Evolutionary conservation across 2,329 filamentous ascomycete genomes (phyloP).

Genomic region (Blastomyces parvus): DNA sequence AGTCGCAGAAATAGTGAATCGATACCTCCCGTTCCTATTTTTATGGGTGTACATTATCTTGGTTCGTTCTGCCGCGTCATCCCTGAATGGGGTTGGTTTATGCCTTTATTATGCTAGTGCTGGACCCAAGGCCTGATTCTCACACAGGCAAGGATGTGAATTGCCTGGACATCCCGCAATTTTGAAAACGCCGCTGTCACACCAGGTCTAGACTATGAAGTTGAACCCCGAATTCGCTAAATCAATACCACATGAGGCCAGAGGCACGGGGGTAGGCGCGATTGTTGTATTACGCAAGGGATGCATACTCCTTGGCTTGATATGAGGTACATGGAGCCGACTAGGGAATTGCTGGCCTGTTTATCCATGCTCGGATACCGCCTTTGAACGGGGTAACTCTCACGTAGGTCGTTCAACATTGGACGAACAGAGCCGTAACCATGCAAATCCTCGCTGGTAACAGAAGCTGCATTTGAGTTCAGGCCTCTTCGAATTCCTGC

Average conservation of each 20-base stretch:
- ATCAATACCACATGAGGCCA: neutral
- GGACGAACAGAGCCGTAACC: neutral
- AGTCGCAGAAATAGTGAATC: too few relatives aligned
- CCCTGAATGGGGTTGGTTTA: too few relatives aligned
- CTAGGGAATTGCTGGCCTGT: neutral
- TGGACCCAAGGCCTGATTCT: neutral
- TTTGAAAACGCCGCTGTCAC: neutral
- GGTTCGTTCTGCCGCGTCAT: too few relatives aligned
- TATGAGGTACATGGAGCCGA: neutral
- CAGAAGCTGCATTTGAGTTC: slow-evolving; percentile 9
- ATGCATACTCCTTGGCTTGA: neutral
- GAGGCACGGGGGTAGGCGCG: too few relatives aligned
- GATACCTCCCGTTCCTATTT: too few relatives aligned
- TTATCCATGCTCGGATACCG: neutral
- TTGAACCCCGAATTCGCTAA: neutral
- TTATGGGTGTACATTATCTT: too few relatives aligned
- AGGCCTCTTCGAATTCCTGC: slow-evolving; percentile 32
- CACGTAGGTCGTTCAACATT: neutral
- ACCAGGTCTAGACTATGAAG: neutral
- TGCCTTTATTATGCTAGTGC: neutral
- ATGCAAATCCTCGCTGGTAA: neutral
- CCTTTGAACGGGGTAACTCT: neutral
- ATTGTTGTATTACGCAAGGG: neutral
- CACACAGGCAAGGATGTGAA: neutral
- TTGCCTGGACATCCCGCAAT: neutral